Evolutionary conservation across 495 filamentous ascomycete genomes (phyloP), one percentile per base, ranked within the genome.

Genomic region (Aspergillus sparsus): DNA sequence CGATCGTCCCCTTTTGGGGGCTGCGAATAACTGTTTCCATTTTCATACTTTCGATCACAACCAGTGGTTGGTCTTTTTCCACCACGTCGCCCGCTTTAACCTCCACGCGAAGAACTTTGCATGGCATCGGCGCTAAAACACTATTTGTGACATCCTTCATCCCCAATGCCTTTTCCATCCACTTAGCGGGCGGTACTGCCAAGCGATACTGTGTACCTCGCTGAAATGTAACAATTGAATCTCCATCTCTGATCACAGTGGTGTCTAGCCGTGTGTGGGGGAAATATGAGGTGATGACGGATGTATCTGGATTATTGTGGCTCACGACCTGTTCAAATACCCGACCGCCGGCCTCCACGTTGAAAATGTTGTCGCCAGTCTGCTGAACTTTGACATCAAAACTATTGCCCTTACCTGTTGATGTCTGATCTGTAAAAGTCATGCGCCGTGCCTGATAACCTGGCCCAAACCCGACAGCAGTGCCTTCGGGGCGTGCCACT

Each of bases 11-110:
- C 62, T 87, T 86, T 49, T 92, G 86, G 10, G 94, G 94, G 62
- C 89, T 93, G 60, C 94, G 82, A 59, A 98, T 97, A 36, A 96
- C 92, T 35, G 92, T 98, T 76, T 98, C 94, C 94, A 98, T 98
- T 82, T 98, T 98, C 94, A 98, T 98, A 57, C 93, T 97, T 75
- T 98, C 94, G 68, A 98, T 96, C 1, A 98, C 93, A 44, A 98
- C 91, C 61, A 98, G 76, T 16, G 91, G 84, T 65, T 95, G 86
- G 53, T 92, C 93, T 75, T 92, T 95, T 68, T 86, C 83, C 41
- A 98, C 93, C 51, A 68, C 74, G 62, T 93, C 87, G 0, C 94
- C 95, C 56, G 88, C 91, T 55, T 83, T 73, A 55, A 93, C 90
- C 70, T 93, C 88, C 34, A 95, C 91, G 53, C 90, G 83, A 60